These are phyloP conservation scores for Sclerotinia borealis DNA, from an alignment of 2,329 filamentous ascomycete genomes.

Conservation along the genomic window DNA sequence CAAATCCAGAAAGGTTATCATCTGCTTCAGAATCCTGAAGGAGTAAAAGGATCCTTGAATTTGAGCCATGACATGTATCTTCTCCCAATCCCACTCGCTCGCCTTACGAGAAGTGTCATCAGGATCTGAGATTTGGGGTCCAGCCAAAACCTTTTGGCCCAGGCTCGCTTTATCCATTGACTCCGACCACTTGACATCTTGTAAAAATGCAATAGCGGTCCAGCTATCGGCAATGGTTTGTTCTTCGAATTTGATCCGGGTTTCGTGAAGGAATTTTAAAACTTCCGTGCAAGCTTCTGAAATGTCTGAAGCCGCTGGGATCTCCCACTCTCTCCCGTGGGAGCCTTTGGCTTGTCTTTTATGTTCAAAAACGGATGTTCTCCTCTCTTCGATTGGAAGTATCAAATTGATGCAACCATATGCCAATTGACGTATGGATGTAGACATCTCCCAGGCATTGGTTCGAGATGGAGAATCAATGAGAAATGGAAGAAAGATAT, in stretches of 20 bases:
- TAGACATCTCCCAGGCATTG: slow-evolving; percentile 52
- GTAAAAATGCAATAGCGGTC: slow-evolving; percentile 26
- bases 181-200: slow-evolving; percentile 29
- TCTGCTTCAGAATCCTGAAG: slow-evolving; percentile 31
- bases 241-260: slow-evolving; percentile 16
- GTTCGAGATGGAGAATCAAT: slow-evolving; percentile 49
- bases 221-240: slow-evolving; percentile 21
- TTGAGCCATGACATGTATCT: slow-evolving; percentile 30
- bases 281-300: slow-evolving; percentile 22
- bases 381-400: slow-evolving; percentile 22
- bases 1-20: slow-evolving; percentile 21
- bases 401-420: slow-evolving; percentile 46
- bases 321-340: slow-evolving; percentile 24
- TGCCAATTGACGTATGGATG: slow-evolving; percentile 44
- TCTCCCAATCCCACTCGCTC: slow-evolving; percentile 28
- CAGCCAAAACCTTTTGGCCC: background rate
- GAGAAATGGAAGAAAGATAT: slow-evolving; percentile 61
- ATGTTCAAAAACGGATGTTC: slow-evolving; percentile 27
- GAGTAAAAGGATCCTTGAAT: slow-evolving; percentile 32
- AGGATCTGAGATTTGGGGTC: background rate
- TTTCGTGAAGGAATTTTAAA: slow-evolving; percentile 14
- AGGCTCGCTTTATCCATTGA: slow-evolving; percentile 21
- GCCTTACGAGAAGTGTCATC: background rate
- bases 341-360: slow-evolving; percentile 26
- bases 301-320: slow-evolving; percentile 24